Conservation (phyloP, 2,329 filamentous ascomycete genomes). For the Cyphellophora attinorum region DNA sequence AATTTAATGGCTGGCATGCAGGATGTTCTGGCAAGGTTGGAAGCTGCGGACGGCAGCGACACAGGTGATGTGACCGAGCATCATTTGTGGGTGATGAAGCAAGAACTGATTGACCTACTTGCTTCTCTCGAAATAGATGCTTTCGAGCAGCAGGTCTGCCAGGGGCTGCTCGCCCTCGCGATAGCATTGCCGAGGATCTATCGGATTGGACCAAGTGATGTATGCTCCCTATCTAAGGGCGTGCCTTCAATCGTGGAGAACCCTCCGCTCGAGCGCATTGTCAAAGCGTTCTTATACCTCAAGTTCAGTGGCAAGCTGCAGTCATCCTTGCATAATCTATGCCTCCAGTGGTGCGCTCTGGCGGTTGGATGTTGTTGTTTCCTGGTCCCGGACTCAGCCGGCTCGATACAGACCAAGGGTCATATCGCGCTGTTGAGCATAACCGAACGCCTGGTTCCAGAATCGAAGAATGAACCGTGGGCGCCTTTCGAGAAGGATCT, state of each 20-base stretch:
- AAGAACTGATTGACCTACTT: constrained; percentile 4
- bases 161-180: constrained; percentile 6
- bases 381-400: constrained; percentile 4
- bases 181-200: constrained; percentile 2
- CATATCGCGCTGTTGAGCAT: constrained; percentile 9
- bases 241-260: neutral
- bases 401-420: constrained; percentile 6
- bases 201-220: neutral
- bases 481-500: constrained; percentile 1
- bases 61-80: neutral
- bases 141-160: constrained; percentile 7
- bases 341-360: constrained; percentile 7
- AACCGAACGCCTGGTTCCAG: constrained; percentile 1
- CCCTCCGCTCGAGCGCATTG: constrained; percentile 1
- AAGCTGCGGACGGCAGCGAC: too few species aligned
- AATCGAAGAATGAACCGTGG: constrained; percentile 3
- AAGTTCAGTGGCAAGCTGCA: constrained; percentile 3
- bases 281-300: constrained; percentile 9
- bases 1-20: constrained; percentile 3
- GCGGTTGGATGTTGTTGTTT: constrained; percentile 6
- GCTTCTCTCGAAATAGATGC: constrained; percentile 1
- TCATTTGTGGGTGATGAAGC: neutral
- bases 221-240: neutral
- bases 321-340: neutral
- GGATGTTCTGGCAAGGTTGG: neutral